phyloP scores from a whole-genome alignment of 2,329 filamentous ascomycete species.

The Colletotrichum destructivum region DNA sequence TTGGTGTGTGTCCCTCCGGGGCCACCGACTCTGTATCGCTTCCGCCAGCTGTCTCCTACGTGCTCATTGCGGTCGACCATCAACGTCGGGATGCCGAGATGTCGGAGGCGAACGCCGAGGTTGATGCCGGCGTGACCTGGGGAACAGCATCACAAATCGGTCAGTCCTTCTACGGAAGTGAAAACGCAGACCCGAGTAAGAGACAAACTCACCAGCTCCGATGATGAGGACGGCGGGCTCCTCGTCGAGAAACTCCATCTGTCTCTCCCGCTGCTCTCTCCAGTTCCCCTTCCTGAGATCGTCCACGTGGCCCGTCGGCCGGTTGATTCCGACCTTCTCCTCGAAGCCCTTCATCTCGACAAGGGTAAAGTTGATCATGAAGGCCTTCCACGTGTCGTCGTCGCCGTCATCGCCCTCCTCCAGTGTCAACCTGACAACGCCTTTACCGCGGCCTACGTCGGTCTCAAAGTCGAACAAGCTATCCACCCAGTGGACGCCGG shows the following conservation, averaged over 20 bases:
- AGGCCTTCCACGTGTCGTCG: conserved; percentile 69
- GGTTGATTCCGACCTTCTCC: conserved; percentile 61
- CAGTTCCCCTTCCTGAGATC: conserved; percentile 73
- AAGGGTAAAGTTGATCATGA: conserved; percentile 74
- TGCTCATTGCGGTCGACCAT: conserved; percentile 72
- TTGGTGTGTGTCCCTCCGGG: background rate
- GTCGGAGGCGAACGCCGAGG: conserved; percentile 71
- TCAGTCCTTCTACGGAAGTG: too few species aligned
- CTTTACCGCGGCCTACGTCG: conserved; percentile 37
- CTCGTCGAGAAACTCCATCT: conserved; percentile 62
- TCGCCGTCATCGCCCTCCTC: conserved; percentile 1
- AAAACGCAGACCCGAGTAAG: conserved; percentile 1
- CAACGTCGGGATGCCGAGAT: conserved; percentile 69
- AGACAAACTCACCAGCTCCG: conserved; percentile 58
- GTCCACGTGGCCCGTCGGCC: conserved; percentile 71
- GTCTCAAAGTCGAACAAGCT: conserved; percentile 44
- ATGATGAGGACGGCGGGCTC: conserved; percentile 74
- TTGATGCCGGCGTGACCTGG: conserved; percentile 73
- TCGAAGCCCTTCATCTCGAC: conserved; percentile 68
- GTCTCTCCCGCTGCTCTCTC: conserved; percentile 66
- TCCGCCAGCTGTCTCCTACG: conserved; percentile 76
- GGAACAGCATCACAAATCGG: background rate
- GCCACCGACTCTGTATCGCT: conserved; percentile 61
- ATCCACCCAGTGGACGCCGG: conserved; percentile 38
- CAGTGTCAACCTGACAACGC: conserved; percentile 39